Evolutionary conservation across 2,329 filamentous ascomycete species (phyloP).

Genomic region (Didymella lethalis): DNA sequence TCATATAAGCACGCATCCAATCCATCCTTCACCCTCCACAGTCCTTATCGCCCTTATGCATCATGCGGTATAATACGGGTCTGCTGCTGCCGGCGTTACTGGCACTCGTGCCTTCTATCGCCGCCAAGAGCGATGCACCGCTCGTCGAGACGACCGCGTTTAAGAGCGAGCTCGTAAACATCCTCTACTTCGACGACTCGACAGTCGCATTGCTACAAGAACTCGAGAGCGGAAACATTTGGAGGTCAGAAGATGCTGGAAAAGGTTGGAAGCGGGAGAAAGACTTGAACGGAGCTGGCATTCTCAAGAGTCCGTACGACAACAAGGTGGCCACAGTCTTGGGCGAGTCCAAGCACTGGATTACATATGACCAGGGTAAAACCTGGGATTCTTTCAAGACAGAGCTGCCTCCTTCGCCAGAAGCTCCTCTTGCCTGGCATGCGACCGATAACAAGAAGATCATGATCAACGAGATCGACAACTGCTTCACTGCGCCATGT

Average conservation of each 20-base stretch:
- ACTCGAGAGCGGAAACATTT: constrained; percentile 68
- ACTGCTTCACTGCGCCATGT: constrained; percentile 51
- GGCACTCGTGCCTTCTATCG: constrained; percentile 49
- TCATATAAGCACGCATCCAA: constrained; percentile 35
- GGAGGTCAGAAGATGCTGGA: constrained; percentile 82
- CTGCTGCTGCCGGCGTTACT: constrained; percentile 61
- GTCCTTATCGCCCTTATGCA: constrained; percentile 44
- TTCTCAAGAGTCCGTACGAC: constrained; percentile 82
- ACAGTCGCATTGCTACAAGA: constrained; percentile 82
- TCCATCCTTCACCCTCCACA: constrained; percentile 27
- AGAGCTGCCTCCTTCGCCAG: constrained; percentile 60
- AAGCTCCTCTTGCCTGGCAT: constrained; percentile 77
- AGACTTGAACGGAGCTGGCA: constrained; percentile 66
- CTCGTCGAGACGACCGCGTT: constrained; percentile 71
- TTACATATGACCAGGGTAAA: constrained; percentile 82
- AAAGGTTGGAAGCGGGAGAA: constrained; percentile 74
- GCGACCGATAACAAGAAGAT: constrained; percentile 83
- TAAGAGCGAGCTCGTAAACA: constrained; percentile 68
- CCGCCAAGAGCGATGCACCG: constrained; percentile 66
- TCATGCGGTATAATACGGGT: constrained; percentile 51
- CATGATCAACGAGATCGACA: constrained; percentile 73
- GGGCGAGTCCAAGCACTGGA: constrained; percentile 77
- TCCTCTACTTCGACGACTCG: constrained; percentile 92
- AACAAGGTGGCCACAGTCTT: constrained; percentile 80
- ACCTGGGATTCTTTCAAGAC: constrained; percentile 80